Base-by-base conservation (phyloP, 768 basidiomycete species). In the Lyophyllum atratum region DNA sequence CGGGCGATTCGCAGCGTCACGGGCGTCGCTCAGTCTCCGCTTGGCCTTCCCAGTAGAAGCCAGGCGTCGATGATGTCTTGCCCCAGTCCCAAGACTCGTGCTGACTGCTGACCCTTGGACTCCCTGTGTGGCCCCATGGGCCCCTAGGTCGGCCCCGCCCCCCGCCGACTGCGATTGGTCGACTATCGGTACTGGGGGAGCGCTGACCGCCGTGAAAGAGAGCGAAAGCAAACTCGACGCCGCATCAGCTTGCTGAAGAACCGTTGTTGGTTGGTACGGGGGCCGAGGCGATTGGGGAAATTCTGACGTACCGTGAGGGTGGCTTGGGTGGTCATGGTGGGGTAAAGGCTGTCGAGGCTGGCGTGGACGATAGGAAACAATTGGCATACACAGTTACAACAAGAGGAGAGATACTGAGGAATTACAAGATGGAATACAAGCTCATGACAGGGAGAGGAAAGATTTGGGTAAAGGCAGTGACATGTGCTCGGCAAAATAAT, bases 21-120 rank as follows among this genome's bases (percentile, higher is more conserved):
- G 77, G 24, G 90, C 90, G 69, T 92, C 91, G 70, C 89, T 91
- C 60, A 90, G 68, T 55, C 91, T 77, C 63, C 91, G 80, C 66
- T 85, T 83, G 24, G 82, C 77, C 71, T 89, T 85, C 19, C 89
- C 86, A 11, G 84, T 80, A 0, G 90, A 91, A 17, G 88, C 85
- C 19, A 90, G 73, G 17, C 90, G 79, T 52, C 90, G 84, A 68
- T 90, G 88, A 63, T 88, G 76, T 64, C 74, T 82, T 50, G 68
- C 62, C 28, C 69, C 70, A 56, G 54, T 63, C 51, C 67, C 69
- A 52, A 65, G 60, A 40, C 68, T 70, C 7, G 71, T 60, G 10
- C 64, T 63, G 45, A 72, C 55, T 60, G 70, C 64, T 47, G 70
- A 53, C 25, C 68, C 63, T 47, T 67, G 59, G 28, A 54, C 59